A percentile compares a stretch with the other conserved stretches of the same genome.
Conservation (phyloP, 2,329 filamentous ascomycete genomes). For the Colletotrichum brevisporum region DNA sequence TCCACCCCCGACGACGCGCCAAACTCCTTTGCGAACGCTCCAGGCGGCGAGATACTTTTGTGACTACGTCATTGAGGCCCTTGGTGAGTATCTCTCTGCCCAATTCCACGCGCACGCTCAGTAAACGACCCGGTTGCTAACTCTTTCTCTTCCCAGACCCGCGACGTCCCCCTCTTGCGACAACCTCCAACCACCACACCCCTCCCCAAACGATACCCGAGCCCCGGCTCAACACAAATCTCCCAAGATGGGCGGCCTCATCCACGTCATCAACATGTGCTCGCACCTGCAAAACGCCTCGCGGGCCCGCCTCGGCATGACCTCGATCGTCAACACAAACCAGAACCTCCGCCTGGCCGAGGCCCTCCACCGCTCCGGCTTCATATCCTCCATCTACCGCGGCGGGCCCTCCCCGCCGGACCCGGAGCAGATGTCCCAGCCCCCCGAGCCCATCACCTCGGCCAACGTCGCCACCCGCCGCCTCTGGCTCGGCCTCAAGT, state of each 20-base stretch:
- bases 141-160: not conserved
- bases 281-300: conserved; percentile 93
- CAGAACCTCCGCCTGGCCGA: conserved; percentile 83
- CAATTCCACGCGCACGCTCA: not conserved
- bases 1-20: conserved; percentile 16
- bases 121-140: not conserved
- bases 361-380: conserved; percentile 85
- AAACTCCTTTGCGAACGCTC: conserved; percentile 5
- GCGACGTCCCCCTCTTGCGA: not conserved
- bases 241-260: conserved; percentile 59
- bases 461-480: conserved; percentile 81
- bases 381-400: conserved; percentile 84
- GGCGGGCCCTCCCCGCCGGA: conserved; percentile 70
- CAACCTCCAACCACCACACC: not conserved
- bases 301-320: conserved; percentile 85
- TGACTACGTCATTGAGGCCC: not conserved
- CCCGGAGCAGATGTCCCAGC: conserved; percentile 59
- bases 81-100: not conserved
- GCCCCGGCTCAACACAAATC: conserved; percentile 1
- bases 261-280: conserved; percentile 83
- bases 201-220: conserved; percentile 18
- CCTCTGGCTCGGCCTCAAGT: conserved; percentile 92
- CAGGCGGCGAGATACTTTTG: too few relatives aligned
- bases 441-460: conserved; percentile 73
- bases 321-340: conserved; percentile 85